These are phyloP conservation scores for Neospermospora avenae DNA, from an alignment of 2,329 filamentous ascomycete genomes.

Conservation along the genomic window DNA sequence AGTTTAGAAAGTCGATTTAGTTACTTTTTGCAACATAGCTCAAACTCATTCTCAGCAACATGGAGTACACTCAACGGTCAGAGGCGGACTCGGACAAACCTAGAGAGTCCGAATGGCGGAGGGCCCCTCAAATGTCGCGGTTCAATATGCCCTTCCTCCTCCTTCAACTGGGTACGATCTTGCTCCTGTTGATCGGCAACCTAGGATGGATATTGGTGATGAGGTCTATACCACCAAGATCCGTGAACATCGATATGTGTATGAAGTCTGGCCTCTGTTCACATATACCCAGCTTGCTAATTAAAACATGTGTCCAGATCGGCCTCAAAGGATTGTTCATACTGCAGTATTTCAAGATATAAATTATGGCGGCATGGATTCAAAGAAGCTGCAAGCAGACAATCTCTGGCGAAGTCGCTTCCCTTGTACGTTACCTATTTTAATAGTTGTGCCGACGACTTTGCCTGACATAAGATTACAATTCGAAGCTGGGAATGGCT, in stretches of 20 bases:
- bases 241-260: neutral
- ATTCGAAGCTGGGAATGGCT: neutral
- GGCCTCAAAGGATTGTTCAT: neutral
- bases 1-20: neutral
- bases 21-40: neutral
- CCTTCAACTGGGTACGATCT: neutral
- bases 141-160: neutral
- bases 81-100: neutral
- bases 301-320: neutral
- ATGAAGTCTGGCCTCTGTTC: neutral
- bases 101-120: neutral
- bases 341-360: neutral
- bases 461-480: neutral
- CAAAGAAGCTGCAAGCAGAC: neutral
- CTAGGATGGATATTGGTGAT: neutral
- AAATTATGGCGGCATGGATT: neutral
- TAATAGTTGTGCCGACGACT: neutral
- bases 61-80: neutral
- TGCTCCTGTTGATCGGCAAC: neutral
- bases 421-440: neutral
- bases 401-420: neutral
- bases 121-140: neutral
- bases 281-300: neutral
- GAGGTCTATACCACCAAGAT: neutral
- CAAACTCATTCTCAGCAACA: neutral